Conservation (phyloP, 2,329 filamentous ascomycete genomes). For the Alternaria incomplexa region DNA sequence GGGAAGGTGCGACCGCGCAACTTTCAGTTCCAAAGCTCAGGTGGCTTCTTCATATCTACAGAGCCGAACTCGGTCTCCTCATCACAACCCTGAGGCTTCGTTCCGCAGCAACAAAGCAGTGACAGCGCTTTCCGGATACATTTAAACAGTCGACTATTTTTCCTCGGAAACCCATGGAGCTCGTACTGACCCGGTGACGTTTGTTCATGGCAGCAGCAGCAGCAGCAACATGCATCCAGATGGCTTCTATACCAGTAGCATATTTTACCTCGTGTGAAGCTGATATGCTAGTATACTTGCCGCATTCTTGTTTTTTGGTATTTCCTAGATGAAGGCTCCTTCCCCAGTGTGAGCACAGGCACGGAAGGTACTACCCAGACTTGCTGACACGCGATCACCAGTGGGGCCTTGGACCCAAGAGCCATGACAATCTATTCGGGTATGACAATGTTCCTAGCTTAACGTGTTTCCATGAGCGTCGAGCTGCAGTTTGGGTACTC, state of each 20-base stretch:
- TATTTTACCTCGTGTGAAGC: background rate
- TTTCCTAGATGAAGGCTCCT: background rate
- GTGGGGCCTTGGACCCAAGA: background rate
- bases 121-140: background rate
- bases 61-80: background rate
- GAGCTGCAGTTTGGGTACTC: background rate
- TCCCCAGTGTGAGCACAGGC: background rate
- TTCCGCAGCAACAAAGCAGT: background rate
- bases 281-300: background rate
- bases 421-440: background rate
- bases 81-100: background rate
- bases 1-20: background rate
- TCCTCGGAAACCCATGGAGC: background rate
- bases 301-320: background rate
- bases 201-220: background rate
- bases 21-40: background rate
- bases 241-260: background rate
- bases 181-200: background rate
- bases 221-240: background rate
- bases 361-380: background rate
- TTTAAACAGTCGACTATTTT: background rate
- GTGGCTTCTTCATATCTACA: background rate
- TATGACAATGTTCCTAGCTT: background rate
- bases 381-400: background rate
- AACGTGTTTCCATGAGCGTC: background rate